phyloP scores from a whole-genome alignment of 495 filamentous ascomycete species.

The Neurospora pannonica region DNA sequence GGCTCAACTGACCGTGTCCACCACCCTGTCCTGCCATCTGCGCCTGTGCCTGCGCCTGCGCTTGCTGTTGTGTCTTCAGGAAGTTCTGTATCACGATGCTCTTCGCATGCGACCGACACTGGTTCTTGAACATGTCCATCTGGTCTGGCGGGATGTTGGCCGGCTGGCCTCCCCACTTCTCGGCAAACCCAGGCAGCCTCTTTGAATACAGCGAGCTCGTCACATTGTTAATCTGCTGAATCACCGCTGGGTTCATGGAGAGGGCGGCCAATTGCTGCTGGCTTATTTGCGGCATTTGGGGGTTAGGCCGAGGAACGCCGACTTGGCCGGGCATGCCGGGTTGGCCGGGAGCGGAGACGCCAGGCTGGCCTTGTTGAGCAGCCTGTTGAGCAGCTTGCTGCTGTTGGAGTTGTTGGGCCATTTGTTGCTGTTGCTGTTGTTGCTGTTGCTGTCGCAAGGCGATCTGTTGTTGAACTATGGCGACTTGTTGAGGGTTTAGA shows the following conservation, averaged over 20 bases:
- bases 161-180: slow-evolving; percentile 24
- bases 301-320: background rate
- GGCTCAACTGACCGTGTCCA: background rate
- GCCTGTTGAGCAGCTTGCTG: slow-evolving; percentile 1
- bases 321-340: background rate
- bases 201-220: slow-evolving; percentile 37
- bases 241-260: slow-evolving; percentile 6
- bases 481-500: background rate
- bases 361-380: background rate
- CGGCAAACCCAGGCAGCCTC: slow-evolving; percentile 34
- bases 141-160: slow-evolving; percentile 26
- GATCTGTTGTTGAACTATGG: slow-evolving; percentile 27
- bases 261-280: slow-evolving; percentile 17
- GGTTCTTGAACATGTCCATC: slow-evolving; percentile 21
- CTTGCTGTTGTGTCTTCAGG: slow-evolving; percentile 22
- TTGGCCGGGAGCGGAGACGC: background rate
- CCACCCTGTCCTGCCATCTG: slow-evolving; percentile 16
- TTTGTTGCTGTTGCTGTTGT: slow-evolving; percentile 30
- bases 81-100: slow-evolving; percentile 2
- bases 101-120: slow-evolving; percentile 16
- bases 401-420: slow-evolving; percentile 26
- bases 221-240: slow-evolving; percentile 18
- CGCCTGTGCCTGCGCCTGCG: slow-evolving; percentile 28
- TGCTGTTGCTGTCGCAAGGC: slow-evolving; percentile 32
- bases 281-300: slow-evolving; percentile 14